Percentiles rank a stretch among this genome's conserved stretches.
These are phyloP conservation scores for Dactylorhiza incarnata DNA, from an alignment of 106 monocot genomes.

Conservation along the genomic window DNA sequence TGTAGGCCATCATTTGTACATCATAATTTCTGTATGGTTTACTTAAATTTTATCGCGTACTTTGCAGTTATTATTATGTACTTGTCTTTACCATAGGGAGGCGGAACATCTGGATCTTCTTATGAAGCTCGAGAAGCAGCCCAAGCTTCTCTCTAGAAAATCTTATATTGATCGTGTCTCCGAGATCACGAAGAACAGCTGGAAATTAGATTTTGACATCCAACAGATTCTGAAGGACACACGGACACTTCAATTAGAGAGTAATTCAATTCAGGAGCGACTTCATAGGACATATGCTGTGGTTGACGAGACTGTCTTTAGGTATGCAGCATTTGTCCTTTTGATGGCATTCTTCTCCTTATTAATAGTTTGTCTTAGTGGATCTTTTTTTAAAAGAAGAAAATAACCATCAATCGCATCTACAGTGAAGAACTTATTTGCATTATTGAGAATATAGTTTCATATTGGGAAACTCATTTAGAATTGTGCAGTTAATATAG, in stretches of 20 bases:
- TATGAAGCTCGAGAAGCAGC: slow-evolving; percentile 19
- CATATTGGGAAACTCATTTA: neutral
- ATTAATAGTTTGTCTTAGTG: neutral
- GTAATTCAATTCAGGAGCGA: slow-evolving; percentile 37
- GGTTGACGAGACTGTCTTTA: slow-evolving; percentile 38
- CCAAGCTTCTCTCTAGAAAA: slow-evolving; percentile 35
- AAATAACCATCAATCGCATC: neutral
- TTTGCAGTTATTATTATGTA: neutral
- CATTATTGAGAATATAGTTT: neutral
- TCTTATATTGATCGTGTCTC: slow-evolving; percentile 37
- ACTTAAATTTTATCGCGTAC: neutral
- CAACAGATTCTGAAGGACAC: slow-evolving; percentile 32
- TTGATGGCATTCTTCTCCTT: neutral
- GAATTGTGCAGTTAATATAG: neutral
- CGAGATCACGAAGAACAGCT: slow-evolving; percentile 38
- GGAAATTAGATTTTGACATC: slow-evolving; percentile 42
- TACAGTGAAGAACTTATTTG: neutral
- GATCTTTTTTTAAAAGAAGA: neutral
- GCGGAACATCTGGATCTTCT: slow-evolving; percentile 23
- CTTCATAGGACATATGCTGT: slow-evolving; percentile 37
- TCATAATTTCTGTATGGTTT: neutral
- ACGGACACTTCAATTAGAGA: slow-evolving; percentile 34
- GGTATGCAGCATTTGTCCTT: slow-evolving; percentile 15
- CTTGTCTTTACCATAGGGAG: slow-evolving; percentile 17
- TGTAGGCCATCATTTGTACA: neutral